Evolutionary conservation across 768 basidiomycete species (phyloP), one percentile per base, ranked within the genome.

Genomic region (Panaeolus cyanescens): DNA sequence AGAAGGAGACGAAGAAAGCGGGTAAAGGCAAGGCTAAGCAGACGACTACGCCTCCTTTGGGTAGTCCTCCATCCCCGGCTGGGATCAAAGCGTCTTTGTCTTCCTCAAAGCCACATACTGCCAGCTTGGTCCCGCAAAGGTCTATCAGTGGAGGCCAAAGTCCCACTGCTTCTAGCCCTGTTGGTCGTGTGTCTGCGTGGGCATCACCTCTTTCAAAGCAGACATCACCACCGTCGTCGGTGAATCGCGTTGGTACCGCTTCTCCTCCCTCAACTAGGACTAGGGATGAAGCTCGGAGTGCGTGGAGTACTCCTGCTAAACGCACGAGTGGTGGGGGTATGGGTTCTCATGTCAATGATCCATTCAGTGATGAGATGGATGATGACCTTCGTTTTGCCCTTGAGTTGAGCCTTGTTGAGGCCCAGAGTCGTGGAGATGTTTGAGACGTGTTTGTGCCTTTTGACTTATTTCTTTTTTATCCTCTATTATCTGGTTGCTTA

Each of bases 321-420:
- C n/a, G n/a, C n/a, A n/a, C 42, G 32, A 36, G 32, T 7, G 20
- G 62, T 60, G 36, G 62, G 8, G 15, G 54, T 36, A 22, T 34
- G 64, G 54, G 28, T 4, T 15, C 32, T 10, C 59, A 42, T 3
- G 63, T 59, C 25, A 10, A 25, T 10, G 25, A 50, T 13, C 19
- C 45, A 1, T 15, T 50, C 12, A 15, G 4, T 0, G 79, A 79
- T 9, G 80, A 82, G 15, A 79, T 85, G 65, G 89, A 92, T 60
- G 87, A 83, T 15, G 89, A 91, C 64, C 65, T 92, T 70, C 79
- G 73, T 54, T 81, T 85, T 63, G 90, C 85, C 10, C 80, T 92
- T 12, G 86, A 88, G 72, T 69, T 92, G 71, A 92, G 91, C 69
- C 78, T 92, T 25, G 87, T 83, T 1, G 91, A 92, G 67, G 87